phyloP scores from a whole-genome alignment of 2,329 filamentous ascomycete species.

The Fusarium caatingaense region DNA sequence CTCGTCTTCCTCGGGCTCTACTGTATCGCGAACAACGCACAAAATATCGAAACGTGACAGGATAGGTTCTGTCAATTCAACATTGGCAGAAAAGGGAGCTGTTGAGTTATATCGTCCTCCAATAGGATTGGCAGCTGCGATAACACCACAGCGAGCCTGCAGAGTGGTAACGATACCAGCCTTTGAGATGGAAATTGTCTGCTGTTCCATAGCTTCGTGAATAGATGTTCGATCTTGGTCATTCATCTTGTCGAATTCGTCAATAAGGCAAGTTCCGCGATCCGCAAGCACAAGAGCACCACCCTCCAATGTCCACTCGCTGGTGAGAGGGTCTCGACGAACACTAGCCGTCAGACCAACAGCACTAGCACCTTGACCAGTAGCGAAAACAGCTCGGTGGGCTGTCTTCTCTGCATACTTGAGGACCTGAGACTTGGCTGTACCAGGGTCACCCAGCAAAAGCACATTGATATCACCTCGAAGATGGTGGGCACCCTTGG shows the following conservation, averaged over 20 bases:
- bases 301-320: slow-evolving; percentile 97
- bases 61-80: slow-evolving; percentile 96
- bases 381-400: slow-evolving; percentile 96
- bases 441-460: slow-evolving; percentile 95
- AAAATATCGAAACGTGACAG: slow-evolving; percentile 98
- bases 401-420: slow-evolving; percentile 99
- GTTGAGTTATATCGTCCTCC: slow-evolving; percentile 97
- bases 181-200: slow-evolving; percentile 99
- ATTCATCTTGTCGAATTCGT: slow-evolving; percentile 99
- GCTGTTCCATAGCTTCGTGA: slow-evolving; percentile 99
- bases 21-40: slow-evolving; percentile 94
- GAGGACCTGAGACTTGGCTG: slow-evolving; percentile 95
- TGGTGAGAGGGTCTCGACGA: slow-evolving; percentile 91
- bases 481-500: slow-evolving; percentile 89
- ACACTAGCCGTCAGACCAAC: slow-evolving; percentile 98
- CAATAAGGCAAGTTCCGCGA: slow-evolving; percentile 93
- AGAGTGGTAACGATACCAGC: slow-evolving; percentile 98
- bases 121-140: slow-evolving; percentile 96
- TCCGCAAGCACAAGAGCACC: slow-evolving; percentile 95
- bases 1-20: slow-evolving; percentile 92
- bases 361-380: slow-evolving; percentile 94
- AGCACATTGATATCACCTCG: slow-evolving; percentile 98
- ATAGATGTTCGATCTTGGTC: slow-evolving; percentile 98
- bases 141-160: slow-evolving; percentile 94
- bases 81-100: slow-evolving; percentile 94